phyloP scores from a whole-genome alignment of 257 asterid genomes.

The Ehretia macrophylla region DNA sequence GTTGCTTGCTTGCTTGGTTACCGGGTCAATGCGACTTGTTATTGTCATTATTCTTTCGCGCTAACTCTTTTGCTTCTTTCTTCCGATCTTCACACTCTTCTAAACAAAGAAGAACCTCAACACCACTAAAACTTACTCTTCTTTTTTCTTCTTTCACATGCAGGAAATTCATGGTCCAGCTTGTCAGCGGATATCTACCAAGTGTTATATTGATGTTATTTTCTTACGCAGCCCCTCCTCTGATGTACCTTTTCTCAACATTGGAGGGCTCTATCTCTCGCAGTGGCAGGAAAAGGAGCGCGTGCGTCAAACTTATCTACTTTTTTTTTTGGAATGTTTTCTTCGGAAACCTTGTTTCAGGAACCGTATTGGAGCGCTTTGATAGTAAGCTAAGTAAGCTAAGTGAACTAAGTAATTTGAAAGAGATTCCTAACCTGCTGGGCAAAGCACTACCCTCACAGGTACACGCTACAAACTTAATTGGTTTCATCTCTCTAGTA shows the following conservation, averaged over 20 bases:
- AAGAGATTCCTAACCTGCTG: slow-evolving; percentile 53
- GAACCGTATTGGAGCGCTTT: slow-evolving; percentile 63
- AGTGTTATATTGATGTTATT: slow-evolving; percentile 69
- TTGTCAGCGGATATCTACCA: slow-evolving; percentile 80
- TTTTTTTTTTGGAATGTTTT: slow-evolving; percentile 83
- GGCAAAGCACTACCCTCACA: slow-evolving; percentile 78
- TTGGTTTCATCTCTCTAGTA: too few species aligned
- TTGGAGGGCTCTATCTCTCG: slow-evolving; percentile 81
- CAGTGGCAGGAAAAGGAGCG: slow-evolving; percentile 72
- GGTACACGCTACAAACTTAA: too few species aligned
- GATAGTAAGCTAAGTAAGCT: slow-evolving; percentile 34
- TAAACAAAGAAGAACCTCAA: too few species aligned
- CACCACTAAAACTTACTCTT: background rate
- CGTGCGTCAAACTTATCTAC: slow-evolving; percentile 66
- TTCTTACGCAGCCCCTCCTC: slow-evolving; percentile 55
- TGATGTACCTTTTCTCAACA: slow-evolving; percentile 71
- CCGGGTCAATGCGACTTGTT: too few species aligned
- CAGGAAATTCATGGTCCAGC: slow-evolving; percentile 52
- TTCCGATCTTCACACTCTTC: too few species aligned
- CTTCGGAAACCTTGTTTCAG: slow-evolving; percentile 72
- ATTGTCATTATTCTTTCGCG: too few species aligned
- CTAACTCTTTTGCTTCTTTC: too few species aligned
- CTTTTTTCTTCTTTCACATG: slow-evolving; percentile 6
- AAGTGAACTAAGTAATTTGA: slow-evolving; percentile 21
- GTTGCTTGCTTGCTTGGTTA: too few species aligned